Evolutionary conservation across 371 early-diverging fungal genomes (phyloP).

Genomic region (Mucor racemosus): DNA sequence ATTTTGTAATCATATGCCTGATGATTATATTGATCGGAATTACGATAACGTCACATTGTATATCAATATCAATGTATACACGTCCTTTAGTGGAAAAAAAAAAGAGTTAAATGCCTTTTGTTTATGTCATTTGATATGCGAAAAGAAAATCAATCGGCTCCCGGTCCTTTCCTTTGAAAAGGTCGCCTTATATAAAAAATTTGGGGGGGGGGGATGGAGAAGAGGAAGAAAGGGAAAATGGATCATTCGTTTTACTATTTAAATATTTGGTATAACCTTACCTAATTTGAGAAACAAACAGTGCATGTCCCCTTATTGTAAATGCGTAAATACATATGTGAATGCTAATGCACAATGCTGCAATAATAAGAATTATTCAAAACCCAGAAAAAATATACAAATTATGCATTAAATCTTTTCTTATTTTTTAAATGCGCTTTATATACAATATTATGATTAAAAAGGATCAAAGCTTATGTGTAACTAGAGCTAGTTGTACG

Average conservation of each 20-base stretch:
- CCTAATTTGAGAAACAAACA: neutral
- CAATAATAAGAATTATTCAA: neutral
- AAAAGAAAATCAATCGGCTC: neutral
- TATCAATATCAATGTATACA: neutral
- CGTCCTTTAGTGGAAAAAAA: too few relatives aligned
- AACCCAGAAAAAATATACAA: neutral
- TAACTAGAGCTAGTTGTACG: neutral
- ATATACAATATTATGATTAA: neutral
- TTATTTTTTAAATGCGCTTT: neutral
- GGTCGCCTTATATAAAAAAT: neutral
- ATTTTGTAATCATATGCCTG: neutral
- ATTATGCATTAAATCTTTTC: neutral
- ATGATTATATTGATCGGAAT: neutral
- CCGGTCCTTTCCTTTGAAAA: neutral
- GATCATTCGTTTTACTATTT: neutral
- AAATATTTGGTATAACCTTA: neutral
- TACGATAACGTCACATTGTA: neutral
- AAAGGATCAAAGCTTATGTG: neutral
- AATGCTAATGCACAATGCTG: neutral
- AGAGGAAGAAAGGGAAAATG: too few relatives aligned
- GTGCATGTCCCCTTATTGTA: too few relatives aligned
- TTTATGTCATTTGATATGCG: conserved; percentile 4
- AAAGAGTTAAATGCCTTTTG: neutral
- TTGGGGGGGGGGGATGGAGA: neutral
- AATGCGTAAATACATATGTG: neutral